Base-by-base conservation (phyloP, 2,329 filamentous ascomycete genomes). In the Aspergillus vadensis region DNA sequence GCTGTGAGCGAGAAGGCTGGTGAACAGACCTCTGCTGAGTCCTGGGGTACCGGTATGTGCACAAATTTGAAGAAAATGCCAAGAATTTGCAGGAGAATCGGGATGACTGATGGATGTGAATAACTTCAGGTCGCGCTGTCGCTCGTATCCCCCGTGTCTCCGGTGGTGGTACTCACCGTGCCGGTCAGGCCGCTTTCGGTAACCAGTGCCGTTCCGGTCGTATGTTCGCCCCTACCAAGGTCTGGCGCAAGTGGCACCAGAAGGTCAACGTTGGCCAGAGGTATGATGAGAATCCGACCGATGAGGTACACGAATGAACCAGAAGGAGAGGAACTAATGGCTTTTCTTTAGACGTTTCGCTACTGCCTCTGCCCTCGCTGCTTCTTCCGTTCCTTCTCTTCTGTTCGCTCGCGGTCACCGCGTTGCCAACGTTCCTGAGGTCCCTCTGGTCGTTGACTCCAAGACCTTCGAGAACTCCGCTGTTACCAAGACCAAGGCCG, bases 131-230 rank as follows among this genome's bases (percentile, higher is more conserved):
- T 86, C 95, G 95, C 84, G 95, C 95, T 83, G 95, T 99, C 79
- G 96, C 95, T 82, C 95, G 95, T 98, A 99, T 99, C 78, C 95
- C 96, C 78, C 95, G 95, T 97, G 95, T 99, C 82, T 98, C 95
- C 80, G 95, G 95, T 88, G 94, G 95, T 86, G 95, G 95, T 92
- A 99, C 95, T 81, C 95, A 99, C 90, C 94, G 95, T 88, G 95
- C 95, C 79, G 95, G 95, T 86, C 95, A 99, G 87, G 95, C 95
- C 82, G 95, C 95, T 75, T 99, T 98, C 83, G 95, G 95, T 92
- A 99, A 99, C 91, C 92, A 94, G 92, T 99, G 95, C 86, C 93
- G 95, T 82, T 97, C 94, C 80, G 95, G 96, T 86, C 95, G 95
- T 85, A 99, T 99, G 95, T 99, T 99, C 85, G 95, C 95, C 74